Evolutionary conservation across 2,329 filamentous ascomycete genomes (phyloP).

Genomic region (Verticillium albo-atrum): DNA sequence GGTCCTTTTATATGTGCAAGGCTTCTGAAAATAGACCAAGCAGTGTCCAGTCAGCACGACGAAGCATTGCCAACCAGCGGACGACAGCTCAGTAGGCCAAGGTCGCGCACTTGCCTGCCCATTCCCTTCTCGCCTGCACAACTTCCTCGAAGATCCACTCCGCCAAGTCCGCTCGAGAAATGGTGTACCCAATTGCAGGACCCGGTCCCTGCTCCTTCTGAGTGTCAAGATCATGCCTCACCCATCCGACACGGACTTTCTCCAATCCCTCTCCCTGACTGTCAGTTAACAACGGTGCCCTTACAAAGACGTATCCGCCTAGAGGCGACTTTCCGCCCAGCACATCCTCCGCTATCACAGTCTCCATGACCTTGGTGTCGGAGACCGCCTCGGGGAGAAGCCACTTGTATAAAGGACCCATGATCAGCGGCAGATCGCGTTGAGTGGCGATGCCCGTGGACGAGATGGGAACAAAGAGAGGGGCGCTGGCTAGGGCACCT

Average conservation of each 20-base stretch:
- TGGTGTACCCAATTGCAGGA: not conserved
- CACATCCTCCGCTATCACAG: not conserved
- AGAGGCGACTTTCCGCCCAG: not conserved
- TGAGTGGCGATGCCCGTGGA: not conserved
- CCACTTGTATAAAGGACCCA: constrained; percentile 4
- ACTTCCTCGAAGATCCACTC: constrained; percentile 6
- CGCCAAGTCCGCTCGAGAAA: not conserved
- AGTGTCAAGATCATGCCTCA: not conserved
- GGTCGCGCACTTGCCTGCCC: not conserved
- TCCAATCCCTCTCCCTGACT: not conserved
- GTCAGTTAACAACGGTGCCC: constrained; percentile 3
- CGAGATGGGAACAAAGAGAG: constrained; percentile 1
- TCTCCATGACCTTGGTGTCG: constrained; percentile 2
- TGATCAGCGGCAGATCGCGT: not conserved
- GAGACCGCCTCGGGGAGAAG: constrained; percentile 1
- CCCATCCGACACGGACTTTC: constrained; percentile 3
- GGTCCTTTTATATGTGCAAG: too few species aligned
- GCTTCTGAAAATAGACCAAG: too few species aligned
- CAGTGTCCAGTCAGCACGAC: too few species aligned
- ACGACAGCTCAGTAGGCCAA: not conserved
- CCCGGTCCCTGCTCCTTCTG: not conserved
- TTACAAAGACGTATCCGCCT: constrained; percentile 3
- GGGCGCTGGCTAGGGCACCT: not conserved
- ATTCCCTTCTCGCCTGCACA: not conserved
- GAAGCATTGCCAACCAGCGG: not conserved